Evolutionary conservation across 495 filamentous ascomycete species (phyloP).

Genomic region (Penicillium bovifimosum): DNA sequence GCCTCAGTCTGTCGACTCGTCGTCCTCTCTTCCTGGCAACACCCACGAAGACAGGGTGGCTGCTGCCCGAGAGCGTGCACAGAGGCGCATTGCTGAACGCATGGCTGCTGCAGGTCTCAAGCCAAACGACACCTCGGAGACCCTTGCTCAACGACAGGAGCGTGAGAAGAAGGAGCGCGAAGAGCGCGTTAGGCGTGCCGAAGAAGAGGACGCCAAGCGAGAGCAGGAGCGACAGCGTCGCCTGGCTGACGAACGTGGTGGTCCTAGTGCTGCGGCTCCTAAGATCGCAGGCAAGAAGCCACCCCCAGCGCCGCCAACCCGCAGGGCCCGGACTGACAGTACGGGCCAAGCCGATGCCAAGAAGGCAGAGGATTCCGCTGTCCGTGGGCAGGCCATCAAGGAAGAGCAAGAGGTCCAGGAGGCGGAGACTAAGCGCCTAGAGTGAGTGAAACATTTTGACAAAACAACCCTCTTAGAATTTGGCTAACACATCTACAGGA

Average conservation of each 20-base stretch:
- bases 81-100: constrained; percentile 95
- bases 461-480: constrained; percentile 10
- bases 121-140: constrained; percentile 64
- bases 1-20: constrained; percentile 37
- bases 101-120: constrained; percentile 91
- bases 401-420: constrained; percentile 77
- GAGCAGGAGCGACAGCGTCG: constrained; percentile 83
- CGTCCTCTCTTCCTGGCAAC: constrained; percentile 55
- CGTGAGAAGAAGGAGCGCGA: constrained; percentile 84
- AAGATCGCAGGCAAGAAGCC: constrained; percentile 69
- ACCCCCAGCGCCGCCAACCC: constrained; percentile 75
- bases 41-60: constrained; percentile 91
- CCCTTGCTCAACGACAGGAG: constrained; percentile 75
- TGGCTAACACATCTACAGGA: constrained; percentile 50
- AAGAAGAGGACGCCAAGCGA: constrained; percentile 90
- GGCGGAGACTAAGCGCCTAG: constrained; percentile 64
- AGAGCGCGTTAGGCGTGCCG: constrained; percentile 77
- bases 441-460: constrained; percentile 58
- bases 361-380: constrained; percentile 50
- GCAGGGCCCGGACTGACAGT: constrained; percentile 63
- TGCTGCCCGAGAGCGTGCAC: constrained; percentile 93
- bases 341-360: constrained; percentile 51
- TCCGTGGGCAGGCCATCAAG: constrained; percentile 53
- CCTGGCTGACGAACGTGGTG: constrained; percentile 74
- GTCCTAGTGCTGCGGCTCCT: constrained; percentile 47